Conservation (phyloP, 2,329 filamentous ascomycete genomes). For the Alternaria conjuncta region DNA sequence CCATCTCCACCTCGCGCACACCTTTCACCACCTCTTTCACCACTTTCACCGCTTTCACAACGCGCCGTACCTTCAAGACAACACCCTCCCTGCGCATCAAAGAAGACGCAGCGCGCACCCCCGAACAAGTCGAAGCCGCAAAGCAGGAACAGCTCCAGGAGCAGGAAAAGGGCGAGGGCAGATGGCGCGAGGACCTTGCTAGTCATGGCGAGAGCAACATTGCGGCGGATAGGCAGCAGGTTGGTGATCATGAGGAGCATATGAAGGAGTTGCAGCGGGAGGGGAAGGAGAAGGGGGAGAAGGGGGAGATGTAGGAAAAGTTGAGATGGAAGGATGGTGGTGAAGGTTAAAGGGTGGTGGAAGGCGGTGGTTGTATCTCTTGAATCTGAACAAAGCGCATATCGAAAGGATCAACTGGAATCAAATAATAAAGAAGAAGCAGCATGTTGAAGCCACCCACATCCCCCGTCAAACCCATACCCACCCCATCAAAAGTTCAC, state of each 20-base stretch:
- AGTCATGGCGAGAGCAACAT: constrained; percentile 50
- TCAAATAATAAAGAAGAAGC: not conserved
- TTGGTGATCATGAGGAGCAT: constrained; percentile 51
- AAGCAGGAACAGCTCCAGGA: constrained; percentile 55
- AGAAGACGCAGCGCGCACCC: constrained; percentile 49
- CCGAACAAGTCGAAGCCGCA: constrained; percentile 50
- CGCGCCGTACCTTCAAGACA: constrained; percentile 38
- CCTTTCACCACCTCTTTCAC: not conserved
- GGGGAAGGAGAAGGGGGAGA: constrained; percentile 50
- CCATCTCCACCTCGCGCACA: not conserved
- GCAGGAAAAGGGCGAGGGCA: constrained; percentile 50
- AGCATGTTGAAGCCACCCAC: not conserved
- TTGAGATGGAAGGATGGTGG: not conserved
- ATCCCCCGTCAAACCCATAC: not conserved
- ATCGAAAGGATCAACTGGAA: accelerated
- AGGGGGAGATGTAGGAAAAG: constrained; percentile 39
- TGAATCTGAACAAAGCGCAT: not conserved
- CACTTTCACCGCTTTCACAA: not conserved
- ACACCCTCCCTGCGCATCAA: constrained; percentile 46
- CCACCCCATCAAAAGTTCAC: constrained; percentile 49
- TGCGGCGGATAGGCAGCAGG: constrained; percentile 52
- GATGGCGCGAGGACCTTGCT: constrained; percentile 54
- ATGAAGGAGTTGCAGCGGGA: constrained; percentile 55
- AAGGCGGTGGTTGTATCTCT: not conserved
- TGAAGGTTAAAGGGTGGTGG: too few species aligned